Evolutionary conservation across 371 early-diverging fungal species (phyloP), one percentile per base, ranked within the genome.

Genomic region (Lichtheimia ornata): DNA sequence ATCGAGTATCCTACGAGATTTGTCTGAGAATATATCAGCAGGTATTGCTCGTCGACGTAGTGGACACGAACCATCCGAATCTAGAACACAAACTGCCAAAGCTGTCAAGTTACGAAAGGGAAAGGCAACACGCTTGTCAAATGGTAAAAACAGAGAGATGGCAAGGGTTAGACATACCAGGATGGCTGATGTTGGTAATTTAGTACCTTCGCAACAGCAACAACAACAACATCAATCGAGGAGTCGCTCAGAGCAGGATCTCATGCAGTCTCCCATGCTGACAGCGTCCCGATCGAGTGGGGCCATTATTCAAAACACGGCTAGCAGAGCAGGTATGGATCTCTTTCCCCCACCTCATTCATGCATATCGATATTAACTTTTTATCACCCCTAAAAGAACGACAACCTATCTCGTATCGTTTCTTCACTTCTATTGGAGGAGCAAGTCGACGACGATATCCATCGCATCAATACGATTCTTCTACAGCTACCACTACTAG

Each of bases 201-300:
- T 64, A 42, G 53, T 61, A 50, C 62, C 12, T 14, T n/a, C 4
- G 14, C 51, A 55, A 25, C 45, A 40, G 28, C 25, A 42, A 45
- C 44, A 54, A 44, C 15, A 27, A 58, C n/a, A n/a, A n/a, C n/a
- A n/a, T n/a, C n/a, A n/a, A 20, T 65, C 67, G 51, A 66, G 69
- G 40, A 70, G 74, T 65, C 69, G 63, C 15, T 72, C 78, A 53
- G 78, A 77, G 62, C 69, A 66, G 60, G 74, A 74, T 65, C 69
- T 77, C 66, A 50, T 61, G 44, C 66, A 67, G 6, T 27, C 57
- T 25, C 54, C 63, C 50, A n/a, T 45, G 27, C 15, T 55, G 6
- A 45, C 62, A 47, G n/a, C 54, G 24, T 35, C 35, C 11, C 35
- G 35, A 35, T 35, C 35, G 9, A 35, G 35, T 35, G 35, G 35